Evolutionary conservation across 352 stramenopile genomes (phyloP).

Genomic region (Phytophthora sp.): DNA sequence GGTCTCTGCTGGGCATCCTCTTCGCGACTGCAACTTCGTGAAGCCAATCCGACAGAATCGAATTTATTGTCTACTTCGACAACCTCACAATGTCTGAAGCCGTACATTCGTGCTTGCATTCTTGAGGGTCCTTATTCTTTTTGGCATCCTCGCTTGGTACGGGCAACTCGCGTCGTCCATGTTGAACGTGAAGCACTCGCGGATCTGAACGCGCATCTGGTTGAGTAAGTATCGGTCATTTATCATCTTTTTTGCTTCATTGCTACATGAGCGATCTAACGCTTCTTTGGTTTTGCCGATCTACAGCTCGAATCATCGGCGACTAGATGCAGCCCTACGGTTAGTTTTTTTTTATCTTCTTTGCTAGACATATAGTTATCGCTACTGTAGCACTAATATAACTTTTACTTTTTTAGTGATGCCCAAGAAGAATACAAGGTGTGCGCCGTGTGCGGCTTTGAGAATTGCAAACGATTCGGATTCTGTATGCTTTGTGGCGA

Average conservation of each 20-base stretch:
- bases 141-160: constrained; percentile 7
- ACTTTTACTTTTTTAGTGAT: too few species aligned
- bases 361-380: neutral
- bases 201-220: constrained; percentile 23
- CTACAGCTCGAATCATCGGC: constrained; percentile 23
- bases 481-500: constrained; percentile 40
- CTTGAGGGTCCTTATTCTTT: too few species aligned
- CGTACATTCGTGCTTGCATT: too few species aligned
- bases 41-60: too few species aligned
- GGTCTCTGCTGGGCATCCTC: too few species aligned
- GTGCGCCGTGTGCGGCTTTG: constrained; percentile 37
- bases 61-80: too few species aligned
- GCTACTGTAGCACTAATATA: too few species aligned
- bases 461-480: constrained; percentile 44
- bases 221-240: constrained; percentile 14
- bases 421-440: constrained; percentile 35
- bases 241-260: too few species aligned
- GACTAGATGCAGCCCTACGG: constrained; percentile 33
- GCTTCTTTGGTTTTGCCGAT: neutral
- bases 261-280: too few species aligned
- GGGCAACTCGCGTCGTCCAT: constrained; percentile 6
- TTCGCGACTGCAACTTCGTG: too few species aligned
- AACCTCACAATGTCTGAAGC: too few species aligned
- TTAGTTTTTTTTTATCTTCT: too few species aligned
- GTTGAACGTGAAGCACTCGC: constrained; percentile 17